phyloP scores from a whole-genome alignment of 441 rosid genomes.

The Populus hybrid region DNA sequence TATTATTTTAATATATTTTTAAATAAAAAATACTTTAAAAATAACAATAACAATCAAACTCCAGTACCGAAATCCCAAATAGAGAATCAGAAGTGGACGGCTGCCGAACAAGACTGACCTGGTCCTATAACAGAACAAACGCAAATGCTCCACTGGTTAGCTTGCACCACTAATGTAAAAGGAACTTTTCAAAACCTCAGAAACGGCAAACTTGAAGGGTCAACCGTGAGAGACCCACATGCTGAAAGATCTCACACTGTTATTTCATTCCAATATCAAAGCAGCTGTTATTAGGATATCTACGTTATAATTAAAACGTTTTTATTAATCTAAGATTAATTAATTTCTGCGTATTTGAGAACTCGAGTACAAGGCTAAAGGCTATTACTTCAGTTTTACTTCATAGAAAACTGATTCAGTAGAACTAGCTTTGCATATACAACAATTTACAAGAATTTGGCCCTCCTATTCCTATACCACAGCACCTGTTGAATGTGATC shows the following conservation, averaged over 20 bases:
- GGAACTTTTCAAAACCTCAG: no score
- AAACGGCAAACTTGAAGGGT: not conserved
- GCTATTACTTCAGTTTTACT: not conserved
- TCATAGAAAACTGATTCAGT: not conserved
- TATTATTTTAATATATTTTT: no score
- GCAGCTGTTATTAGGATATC: not conserved
- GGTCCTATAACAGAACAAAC: not conserved
- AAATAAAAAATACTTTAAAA: no score
- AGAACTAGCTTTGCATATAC: no score
- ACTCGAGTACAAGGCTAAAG: no score
- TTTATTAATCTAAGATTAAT: not conserved
- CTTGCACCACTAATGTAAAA: not conserved
- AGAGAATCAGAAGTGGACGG: not conserved
- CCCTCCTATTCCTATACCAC: no score
- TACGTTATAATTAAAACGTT: no score
- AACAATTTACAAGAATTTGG: no score
- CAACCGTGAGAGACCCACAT: not conserved
- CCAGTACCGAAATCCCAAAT: no score
- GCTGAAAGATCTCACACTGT: not conserved
- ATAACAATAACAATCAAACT: no score
- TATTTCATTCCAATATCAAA: not conserved
- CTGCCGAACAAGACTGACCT: slow-evolving; percentile 13
- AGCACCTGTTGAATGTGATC: no score
- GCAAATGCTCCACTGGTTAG: not conserved
- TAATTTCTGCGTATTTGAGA: not conserved